Evolutionary conservation across 1,284 basidiomycete species (phyloP), one percentile per base, ranked within the genome.

Genomic region (Nidula niveotomentosa): DNA sequence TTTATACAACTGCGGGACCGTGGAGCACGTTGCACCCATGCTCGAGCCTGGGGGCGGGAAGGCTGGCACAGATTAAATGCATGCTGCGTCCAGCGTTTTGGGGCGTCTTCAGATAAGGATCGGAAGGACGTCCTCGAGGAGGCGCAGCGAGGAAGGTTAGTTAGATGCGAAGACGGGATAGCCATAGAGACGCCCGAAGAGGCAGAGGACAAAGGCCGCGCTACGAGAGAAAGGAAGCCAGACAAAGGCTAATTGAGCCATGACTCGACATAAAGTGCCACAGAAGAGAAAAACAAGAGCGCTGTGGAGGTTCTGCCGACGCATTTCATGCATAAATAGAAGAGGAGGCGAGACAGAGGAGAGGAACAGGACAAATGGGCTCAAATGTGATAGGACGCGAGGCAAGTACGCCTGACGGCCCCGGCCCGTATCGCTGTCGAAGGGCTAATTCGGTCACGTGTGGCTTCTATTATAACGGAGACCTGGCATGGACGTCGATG

Each of bases 21-120:
- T 13, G 39, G 39, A 41, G 49, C 58, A 59, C 58, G 58, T 59
- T 59, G 58, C 23, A 36, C 15, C 39, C 58, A 53, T 53, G 56
- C 53, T 15, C 18, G 10, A 18, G 18, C 13, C n/a, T n/a, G 12
- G 10, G 18, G 45, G 12, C 10, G 10, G 45, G 44, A 35, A 35
- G 36, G 43, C 50, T 6, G 49, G 10, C 10, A 47, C 12, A 13
- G 18, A 13, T n/a, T 49, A 10, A 23, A 23, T n/a, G 45, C 13
- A 10, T 12, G 18, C 13, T n/a, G n/a, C 18, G 13, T 23, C 10
- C 45, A 2, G 23, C 45, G 45, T 47, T 47, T 47, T n/a, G 45
- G n/a, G 13, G 23, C 2, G 45, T 23, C 13, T n/a, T 13, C 12
- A 41, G 39, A 41, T 17, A 17, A 17, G 15, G 39, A 41, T 17